Evolutionary conservation across 305 asterid species (phyloP), one percentile per base, ranked within the genome.

Genomic region (Solanum chacoense): DNA sequence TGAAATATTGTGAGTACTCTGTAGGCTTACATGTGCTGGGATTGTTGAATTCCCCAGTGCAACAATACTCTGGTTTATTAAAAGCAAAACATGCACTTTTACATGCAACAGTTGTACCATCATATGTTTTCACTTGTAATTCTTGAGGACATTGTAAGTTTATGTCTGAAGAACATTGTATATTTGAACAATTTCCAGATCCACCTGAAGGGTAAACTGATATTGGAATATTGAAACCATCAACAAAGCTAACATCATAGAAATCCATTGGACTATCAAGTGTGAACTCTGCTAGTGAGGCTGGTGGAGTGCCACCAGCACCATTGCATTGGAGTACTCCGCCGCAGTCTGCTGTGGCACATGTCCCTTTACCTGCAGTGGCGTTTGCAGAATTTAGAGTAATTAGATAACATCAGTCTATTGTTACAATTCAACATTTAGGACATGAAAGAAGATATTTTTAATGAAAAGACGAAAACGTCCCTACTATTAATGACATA

Each of bases 201-300:
- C 92, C 95, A 28, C 92, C 92, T 1, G 88, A 88, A 22, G 96
- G 95, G 50, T 89, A n/a, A 11, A 95, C 59, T 11, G 97, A 92
- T 20, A 95, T 85, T 0, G 95, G 95, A n/a, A 94, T 9, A 87
- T 95, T 95, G 91, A 91, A 95, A 50, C 96, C 97, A 37, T 95
- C 98, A 2, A 95, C 96, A 5, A 94, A 93, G 92, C 96, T 95
- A 40, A 94, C 94, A 71, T 95, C 98, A 29, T 95, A 95, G 78
- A 90, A 93, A 85, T 93, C 94, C 63, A 31, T 10, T 0, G 93
- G 93, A 89, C 92, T 89, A 73, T 92, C 94, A 14, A 95, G 84
- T 2, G 98, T 94, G 93, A 95, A 93, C 89, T 95, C 98, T n/a
- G 95, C 97, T 50, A 95, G 90, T 11, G 96, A 89, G 35, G 88